These are phyloP conservation scores for Chimonanthus praecox DNA, from an alignment of 164 flowering plant species.

Conservation along the genomic window DNA sequence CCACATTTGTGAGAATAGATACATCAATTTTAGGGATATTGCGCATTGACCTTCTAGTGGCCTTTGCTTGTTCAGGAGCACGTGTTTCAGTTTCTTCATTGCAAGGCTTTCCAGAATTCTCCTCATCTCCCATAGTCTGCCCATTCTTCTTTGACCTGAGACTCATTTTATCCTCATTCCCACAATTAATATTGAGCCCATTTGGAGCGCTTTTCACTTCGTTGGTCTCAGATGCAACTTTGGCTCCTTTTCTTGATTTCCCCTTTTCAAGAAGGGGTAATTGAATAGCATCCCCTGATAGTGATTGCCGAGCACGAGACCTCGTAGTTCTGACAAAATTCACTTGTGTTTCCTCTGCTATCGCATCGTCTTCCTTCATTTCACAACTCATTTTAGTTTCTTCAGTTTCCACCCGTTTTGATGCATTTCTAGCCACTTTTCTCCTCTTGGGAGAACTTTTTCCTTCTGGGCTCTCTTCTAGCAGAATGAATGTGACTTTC, in stretches of 20 bases:
- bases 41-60: neutral
- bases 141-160: neutral
- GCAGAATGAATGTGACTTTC: constrained; percentile 15
- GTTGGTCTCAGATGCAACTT: neutral
- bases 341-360: neutral
- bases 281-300: neutral
- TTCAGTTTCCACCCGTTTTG: too few species aligned
- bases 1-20: neutral
- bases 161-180: neutral
- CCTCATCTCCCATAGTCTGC: neutral
- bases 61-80: neutral
- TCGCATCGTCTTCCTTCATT: neutral
- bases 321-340: constrained; percentile 10
- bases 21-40: neutral
- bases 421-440: neutral
- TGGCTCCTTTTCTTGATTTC: neutral
- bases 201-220: neutral
- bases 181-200: neutral
- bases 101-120: neutral
- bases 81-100: neutral
- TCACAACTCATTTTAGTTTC: constrained; percentile 10
- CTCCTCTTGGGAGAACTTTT: constrained; percentile 1
- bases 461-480: constrained; percentile 19
- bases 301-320: constrained; percentile 11
- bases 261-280: neutral